Base-by-base conservation (phyloP, 257 asterid genomes). In the Przewalskia tangutica region DNA sequence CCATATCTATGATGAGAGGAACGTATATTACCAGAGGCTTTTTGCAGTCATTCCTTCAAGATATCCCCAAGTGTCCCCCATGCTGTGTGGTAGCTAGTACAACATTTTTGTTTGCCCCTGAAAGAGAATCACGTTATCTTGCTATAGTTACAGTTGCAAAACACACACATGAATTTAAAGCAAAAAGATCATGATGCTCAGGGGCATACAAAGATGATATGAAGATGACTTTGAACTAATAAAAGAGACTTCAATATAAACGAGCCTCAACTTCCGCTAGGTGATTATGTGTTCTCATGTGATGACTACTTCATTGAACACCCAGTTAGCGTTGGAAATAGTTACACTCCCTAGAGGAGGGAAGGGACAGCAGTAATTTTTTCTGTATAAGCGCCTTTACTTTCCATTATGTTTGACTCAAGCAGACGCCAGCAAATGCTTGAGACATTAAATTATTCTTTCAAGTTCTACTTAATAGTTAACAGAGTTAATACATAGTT, bases 51-150 rank as follows among this genome's bases (percentile, higher is more conserved):
- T 76, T 77, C 98, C 98, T 90, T 92, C 97, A 82, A 89, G 91
- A 86, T 84, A 90, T 42, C 95, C n/a, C 97, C 65, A 94, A 83
- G 85, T 94, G 98, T 67, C 98, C 95, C 83, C 98, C 97, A 83
- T 92, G 97, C 76, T 88, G 85, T 10, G 97, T 94, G 36, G 94
- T 91, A 54, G 92, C 98, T 86, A 94, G 86, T 81, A 94, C 84
- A 36, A 94, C 83, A 82, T 92, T 94, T 79, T 86, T 77, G 84
- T 91, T 94, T 79, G 83, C 88, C 94, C n/a, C 98, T 94, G 85
- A 60, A 85, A 38, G 70, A 81, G 58, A 48, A 46, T 46, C 79
- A 20, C 0, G 12, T 20, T 12, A 18, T 12, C 42, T 46, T 20
- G 79, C 12, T 0, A 20, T 46, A 71, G 46, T 46, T 71, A 46